Conservation (phyloP, 129 eudicot species). For the Flaveria linearis region DNA sequence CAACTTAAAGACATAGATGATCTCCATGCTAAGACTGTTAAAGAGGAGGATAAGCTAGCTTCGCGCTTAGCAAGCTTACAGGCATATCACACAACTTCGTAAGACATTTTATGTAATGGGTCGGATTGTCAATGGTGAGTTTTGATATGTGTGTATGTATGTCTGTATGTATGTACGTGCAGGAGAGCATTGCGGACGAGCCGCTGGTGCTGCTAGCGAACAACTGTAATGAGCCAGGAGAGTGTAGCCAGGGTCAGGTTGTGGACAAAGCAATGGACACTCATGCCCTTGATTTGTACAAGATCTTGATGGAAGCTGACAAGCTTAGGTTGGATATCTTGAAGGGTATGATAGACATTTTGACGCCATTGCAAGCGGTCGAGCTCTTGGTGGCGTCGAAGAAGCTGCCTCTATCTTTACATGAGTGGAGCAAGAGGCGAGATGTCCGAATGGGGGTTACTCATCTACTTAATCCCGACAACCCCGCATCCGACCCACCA, state of each 20-base stretch:
- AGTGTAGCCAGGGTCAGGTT: constrained; percentile 26
- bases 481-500: background rate
- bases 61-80: constrained; percentile 42
- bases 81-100: constrained; percentile 32
- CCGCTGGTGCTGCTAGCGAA: constrained; percentile 42
- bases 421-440: constrained; percentile 42
- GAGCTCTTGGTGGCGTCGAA: constrained; percentile 46
- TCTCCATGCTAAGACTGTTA: constrained; percentile 44
- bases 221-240: constrained; percentile 3
- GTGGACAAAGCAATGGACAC: constrained; percentile 39
- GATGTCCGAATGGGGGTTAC: constrained; percentile 33
- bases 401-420: constrained; percentile 45
- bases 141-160: background rate
- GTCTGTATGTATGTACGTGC: constrained; percentile 8
- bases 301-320: constrained; percentile 35
- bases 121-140: background rate
- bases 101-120: background rate
- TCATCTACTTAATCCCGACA: background rate
- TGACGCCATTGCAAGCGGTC: constrained; percentile 43
- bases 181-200: constrained; percentile 44
- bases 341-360: constrained; percentile 43
- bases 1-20: constrained; percentile 40
- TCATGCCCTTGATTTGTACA: constrained; percentile 31
- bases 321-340: constrained; percentile 37
- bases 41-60: constrained; percentile 43